Evolutionary conservation across 495 filamentous ascomycete genomes (phyloP), one percentile per base, ranked within the genome.

Genomic region (Talaromyces ruber): DNA sequence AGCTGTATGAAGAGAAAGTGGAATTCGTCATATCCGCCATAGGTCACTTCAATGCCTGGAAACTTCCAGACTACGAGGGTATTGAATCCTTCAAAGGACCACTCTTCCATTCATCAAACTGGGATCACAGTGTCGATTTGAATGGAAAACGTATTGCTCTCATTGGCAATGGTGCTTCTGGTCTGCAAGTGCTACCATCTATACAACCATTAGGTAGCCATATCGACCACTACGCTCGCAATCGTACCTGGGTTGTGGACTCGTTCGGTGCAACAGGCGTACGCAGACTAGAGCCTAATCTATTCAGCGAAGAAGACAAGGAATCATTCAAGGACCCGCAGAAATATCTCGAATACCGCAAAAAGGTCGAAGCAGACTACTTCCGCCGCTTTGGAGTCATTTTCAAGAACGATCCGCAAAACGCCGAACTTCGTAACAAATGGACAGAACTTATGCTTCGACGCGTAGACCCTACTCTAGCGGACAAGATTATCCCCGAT

Each of bases 241-340:
- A 83, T 63, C 79, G 74, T 29, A 88, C 86, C 1, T 90, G 88
- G 87, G 84, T 91, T n/a, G 81, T 86, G 0, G 79, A 82, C 32
- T 81, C 84, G 12, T 75, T 77, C 62, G 74, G 72, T 62, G 72
- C 77, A 25, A 58, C 63, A 0, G 72, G 77, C 14, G 70, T 76
- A 18, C 71, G 74, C 22, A 72, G 74, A 12, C 65, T 79, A 0
- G 76, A 77, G 53, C 76, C 78, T 0, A 80, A 85, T 57, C 71
- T 76, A 8, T 81, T 84, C 66, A 66, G 78, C 3, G 67, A 78
- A 24, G 81, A 83, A 45, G 74, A 82, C 50, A 74, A 72, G 26
- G 74, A 77, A 14, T 74, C 72, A 2, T 81, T 79, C 71, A 74
- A 45, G 6, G 76, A 81, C 57, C 79, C 82, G 0, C 66, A 78